Percentiles rank a stretch among this genome's conserved stretches.
Conservation (phyloP, 306 rosid genomes). For the Lathyrus sativus region DNA sequence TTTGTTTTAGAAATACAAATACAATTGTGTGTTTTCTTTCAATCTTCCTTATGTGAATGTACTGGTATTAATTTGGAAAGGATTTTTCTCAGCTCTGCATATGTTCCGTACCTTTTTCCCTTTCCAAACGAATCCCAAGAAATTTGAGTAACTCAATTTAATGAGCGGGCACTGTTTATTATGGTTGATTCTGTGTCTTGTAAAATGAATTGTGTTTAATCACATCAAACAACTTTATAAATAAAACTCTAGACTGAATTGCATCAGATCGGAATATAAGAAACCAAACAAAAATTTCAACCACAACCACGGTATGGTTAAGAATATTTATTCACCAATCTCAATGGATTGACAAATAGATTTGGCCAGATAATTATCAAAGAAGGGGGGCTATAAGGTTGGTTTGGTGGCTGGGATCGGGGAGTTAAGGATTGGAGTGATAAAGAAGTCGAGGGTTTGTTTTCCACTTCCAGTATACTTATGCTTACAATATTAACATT, state of each 20-base stretch:
- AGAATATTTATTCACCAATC: constrained; percentile 1
- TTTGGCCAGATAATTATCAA: constrained; percentile 3
- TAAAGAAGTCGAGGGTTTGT: no score
- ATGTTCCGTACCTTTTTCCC: background rate
- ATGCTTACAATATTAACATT: no score
- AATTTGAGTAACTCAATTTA: constrained; percentile 30
- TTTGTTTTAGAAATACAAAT: constrained; percentile 5
- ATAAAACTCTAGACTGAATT: constrained; percentile 13
- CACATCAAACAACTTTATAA: constrained; percentile 6
- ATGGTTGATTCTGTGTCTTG: constrained; percentile 8
- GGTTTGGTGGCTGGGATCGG: no score
- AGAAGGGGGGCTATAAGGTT: background rate
- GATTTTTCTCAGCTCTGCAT: constrained; percentile 7
- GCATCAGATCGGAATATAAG: constrained; percentile 9
- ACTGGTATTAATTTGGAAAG: constrained; percentile 10
- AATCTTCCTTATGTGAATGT: constrained; percentile 7
- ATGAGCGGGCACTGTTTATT: background rate
- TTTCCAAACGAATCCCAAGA: constrained; percentile 9
- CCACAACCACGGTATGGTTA: constrained; percentile 19
- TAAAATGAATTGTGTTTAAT: constrained; percentile 12
- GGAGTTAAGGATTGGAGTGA: no score
- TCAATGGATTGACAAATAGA: constrained; percentile 16
- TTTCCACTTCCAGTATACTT: no score
- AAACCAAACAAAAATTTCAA: background rate
- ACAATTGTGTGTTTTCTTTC: constrained; percentile 16